Percentiles rank a stretch among this genome's conserved stretches.
These are phyloP conservation scores for Cupressus sempervirens DNA, from an alignment of 75 land plant genomes.

Conservation along the genomic window DNA sequence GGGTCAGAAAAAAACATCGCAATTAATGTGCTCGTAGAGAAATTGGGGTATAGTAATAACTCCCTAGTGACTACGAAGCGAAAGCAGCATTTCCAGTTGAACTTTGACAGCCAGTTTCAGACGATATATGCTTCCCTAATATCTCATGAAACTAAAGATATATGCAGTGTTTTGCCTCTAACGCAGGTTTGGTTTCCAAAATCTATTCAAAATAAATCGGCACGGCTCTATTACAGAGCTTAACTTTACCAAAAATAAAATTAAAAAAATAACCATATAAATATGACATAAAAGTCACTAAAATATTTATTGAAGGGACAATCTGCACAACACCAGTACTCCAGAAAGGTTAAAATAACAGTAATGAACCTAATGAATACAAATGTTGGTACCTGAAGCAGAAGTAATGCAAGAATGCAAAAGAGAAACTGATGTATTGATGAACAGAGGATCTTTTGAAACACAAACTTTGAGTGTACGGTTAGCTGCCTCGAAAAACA, in stretches of 20 bases:
- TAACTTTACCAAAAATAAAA: not conserved
- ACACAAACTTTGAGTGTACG: constrained; percentile 26
- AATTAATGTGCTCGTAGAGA: not conserved
- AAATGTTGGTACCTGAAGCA: constrained; percentile 45
- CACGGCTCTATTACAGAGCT: not conserved
- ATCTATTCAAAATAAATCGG: too few species aligned
- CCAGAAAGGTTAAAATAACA: not conserved
- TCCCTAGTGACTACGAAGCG: not conserved
- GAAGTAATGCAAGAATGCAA: constrained; percentile 75
- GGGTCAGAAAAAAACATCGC: not conserved
- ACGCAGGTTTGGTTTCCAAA: too few species aligned
- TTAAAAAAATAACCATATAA: not conserved
- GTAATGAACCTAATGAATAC: not conserved
- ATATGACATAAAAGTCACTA: not conserved
- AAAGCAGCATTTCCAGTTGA: not conserved
- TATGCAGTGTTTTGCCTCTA: too few species aligned
- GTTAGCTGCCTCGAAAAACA: constrained; percentile 60
- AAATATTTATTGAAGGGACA: not conserved
- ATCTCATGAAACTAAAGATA: not conserved
- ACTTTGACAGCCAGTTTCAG: not conserved
- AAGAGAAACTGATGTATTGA: constrained; percentile 72
- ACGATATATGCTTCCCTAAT: not conserved
- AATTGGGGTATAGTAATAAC: not conserved
- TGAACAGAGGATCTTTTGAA: constrained; percentile 54
- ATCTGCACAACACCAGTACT: not conserved